These are phyloP conservation scores for Lentinula edodes DNA, from an alignment of 768 basidiomycete species.

Conservation along the genomic window DNA sequence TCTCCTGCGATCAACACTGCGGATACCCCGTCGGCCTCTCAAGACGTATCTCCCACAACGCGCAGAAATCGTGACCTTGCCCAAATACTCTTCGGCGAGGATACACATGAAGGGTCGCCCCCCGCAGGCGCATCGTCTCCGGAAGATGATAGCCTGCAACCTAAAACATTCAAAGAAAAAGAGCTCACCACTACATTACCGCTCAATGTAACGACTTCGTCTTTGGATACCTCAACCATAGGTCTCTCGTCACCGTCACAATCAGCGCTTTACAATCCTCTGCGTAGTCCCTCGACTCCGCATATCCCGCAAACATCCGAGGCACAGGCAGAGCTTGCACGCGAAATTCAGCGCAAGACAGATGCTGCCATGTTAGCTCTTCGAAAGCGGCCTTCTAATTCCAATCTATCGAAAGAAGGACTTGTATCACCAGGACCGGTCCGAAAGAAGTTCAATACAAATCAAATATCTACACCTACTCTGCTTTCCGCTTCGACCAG, in stretches of 20 bases:
- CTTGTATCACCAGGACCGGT: slow-evolving; percentile 36
- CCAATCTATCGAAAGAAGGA: slow-evolving; percentile 30
- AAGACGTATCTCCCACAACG: slow-evolving; percentile 42
- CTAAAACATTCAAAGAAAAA: background rate
- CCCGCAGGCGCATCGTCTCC: slow-evolving; percentile 11
- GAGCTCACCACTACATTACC: background rate
- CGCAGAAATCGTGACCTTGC: slow-evolving; percentile 73
- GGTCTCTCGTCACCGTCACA: slow-evolving; percentile 12
- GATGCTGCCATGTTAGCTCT: slow-evolving; percentile 63
- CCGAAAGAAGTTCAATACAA: slow-evolving; percentile 55
- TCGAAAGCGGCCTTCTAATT: slow-evolving; percentile 41
- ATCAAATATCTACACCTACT: slow-evolving; percentile 61
- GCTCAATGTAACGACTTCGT: background rate
- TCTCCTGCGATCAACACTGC: slow-evolving; percentile 11
- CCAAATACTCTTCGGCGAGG: slow-evolving; percentile 60
- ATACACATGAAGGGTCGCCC: background rate
- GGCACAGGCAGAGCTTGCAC: slow-evolving; percentile 51
- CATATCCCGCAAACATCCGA: slow-evolving; percentile 36
- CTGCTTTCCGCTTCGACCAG: slow-evolving; percentile 64
- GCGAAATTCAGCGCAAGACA: slow-evolving; percentile 62
- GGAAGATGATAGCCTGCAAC: slow-evolving; percentile 20
- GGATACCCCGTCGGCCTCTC: slow-evolving; percentile 18
- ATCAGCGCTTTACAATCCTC: slow-evolving; percentile 27
- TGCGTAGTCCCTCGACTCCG: slow-evolving; percentile 37
- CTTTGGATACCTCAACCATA: background rate